phyloP scores from a whole-genome alignment of 2,329 filamentous ascomycete species.

The Coniochaeta ligniaria region DNA sequence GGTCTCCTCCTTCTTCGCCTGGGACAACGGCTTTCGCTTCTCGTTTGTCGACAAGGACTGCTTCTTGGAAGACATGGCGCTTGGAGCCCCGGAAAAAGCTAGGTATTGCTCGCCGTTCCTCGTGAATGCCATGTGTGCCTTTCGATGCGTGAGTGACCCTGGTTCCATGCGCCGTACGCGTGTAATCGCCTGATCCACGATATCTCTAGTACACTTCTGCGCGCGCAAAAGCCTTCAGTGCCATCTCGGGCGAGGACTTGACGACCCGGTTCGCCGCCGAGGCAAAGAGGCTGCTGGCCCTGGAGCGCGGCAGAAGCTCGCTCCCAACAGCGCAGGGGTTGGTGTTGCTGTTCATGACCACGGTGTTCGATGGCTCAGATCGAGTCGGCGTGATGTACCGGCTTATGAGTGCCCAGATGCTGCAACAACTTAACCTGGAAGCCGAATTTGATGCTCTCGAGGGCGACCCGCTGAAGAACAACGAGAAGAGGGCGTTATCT shows the following conservation, averaged over 20 bases:
- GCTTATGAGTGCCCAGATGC: slow-evolving; percentile 14
- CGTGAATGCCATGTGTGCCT: slow-evolving; percentile 23
- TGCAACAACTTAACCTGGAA: slow-evolving; percentile 4
- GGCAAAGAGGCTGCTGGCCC: slow-evolving; percentile 14
- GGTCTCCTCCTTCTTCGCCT: slow-evolving; percentile 21
- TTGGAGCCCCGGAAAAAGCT: slow-evolving; percentile 7
- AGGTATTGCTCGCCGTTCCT: slow-evolving; percentile 22
- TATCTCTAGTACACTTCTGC: slow-evolving; percentile 11
- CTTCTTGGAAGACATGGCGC: slow-evolving; percentile 20
- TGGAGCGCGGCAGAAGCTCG: slow-evolving; percentile 11
- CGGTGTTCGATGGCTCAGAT: slow-evolving; percentile 10
- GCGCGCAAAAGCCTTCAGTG: slow-evolving; percentile 11
- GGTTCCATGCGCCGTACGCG: neutral
- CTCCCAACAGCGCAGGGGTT: slow-evolving; percentile 15
- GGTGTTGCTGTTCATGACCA: slow-evolving; percentile 10
- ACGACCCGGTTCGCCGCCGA: slow-evolving; percentile 13
- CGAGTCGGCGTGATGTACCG: slow-evolving; percentile 12
- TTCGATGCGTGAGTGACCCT: slow-evolving; percentile 17
- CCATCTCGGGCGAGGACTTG: slow-evolving; percentile 9
- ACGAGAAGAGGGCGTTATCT: neutral
- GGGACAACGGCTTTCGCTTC: slow-evolving; percentile 18
- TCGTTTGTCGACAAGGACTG: slow-evolving; percentile 16
- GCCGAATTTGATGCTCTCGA: neutral
- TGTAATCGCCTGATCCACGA: neutral
- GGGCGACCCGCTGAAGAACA: neutral